Base-by-base conservation (phyloP, 495 filamentous ascomycete genomes). In the Penicillium steckii region DNA sequence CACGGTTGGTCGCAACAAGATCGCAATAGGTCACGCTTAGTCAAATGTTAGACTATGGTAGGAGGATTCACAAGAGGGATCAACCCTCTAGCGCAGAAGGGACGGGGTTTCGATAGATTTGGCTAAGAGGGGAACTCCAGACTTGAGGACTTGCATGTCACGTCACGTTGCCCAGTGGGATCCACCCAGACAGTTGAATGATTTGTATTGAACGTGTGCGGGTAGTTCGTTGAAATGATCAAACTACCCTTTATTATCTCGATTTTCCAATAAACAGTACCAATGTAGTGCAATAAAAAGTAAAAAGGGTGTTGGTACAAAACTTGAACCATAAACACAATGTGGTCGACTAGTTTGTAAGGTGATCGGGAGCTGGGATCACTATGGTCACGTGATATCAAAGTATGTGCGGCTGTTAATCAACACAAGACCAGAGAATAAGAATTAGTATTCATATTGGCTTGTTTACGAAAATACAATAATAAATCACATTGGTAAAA, bases 71-170 rank as follows among this genome's bases (percentile, higher is more conserved):
- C 41, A n/a, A 40, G 23, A 49, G 49, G 44, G 46, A 46, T 52
- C 18, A 46, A 46, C 55, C 55, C 55, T 58, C 46, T 52, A 30
- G 41, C 47, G 44, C 18, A 17, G 35, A 4, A 43, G 19, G 17
- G 48, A 43, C 22, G 29, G 50, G 40, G 23, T 43, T 6, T 41
- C 4, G 40, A 43, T 10, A 43, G 13, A 18, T 15, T 8, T 37
- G 33, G 18, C 18, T 37, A 15, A n/a, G 33, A 37, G 33, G 33
- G 33, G 33, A 18, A 37, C 33, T 37, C n/a, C 15, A 15, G 33
- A 7, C 13, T 15, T 37, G 33, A n/a, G 33, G 12, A 10, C 10
- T n/a, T 37, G 33, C 33, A 37, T 37, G 18, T 37, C 33, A 37
- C 33, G 33, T 37, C 33, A 37, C 33, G 33, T 37, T 37, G 13